Evolutionary conservation across 805 yeast genomes (phyloP).

Genomic region (Wickerhamomyces strasburgensis): DNA sequence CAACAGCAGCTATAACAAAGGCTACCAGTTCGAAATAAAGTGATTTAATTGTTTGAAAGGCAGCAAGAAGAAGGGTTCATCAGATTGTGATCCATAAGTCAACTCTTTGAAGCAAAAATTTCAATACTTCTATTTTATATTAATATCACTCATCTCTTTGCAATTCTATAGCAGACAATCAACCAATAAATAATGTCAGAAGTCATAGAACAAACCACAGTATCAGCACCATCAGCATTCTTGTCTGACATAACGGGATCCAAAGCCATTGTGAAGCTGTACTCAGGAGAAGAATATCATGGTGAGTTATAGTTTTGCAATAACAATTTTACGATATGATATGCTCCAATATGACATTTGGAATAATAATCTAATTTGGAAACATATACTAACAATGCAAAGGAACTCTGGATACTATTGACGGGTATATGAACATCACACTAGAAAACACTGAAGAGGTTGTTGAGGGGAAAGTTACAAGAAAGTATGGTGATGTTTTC

Average conservation of each 20-base stretch:
- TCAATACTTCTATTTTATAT: too few species aligned
- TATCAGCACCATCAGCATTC: slow-evolving; percentile 68
- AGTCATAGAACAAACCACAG: slow-evolving; percentile 8
- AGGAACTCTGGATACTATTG: slow-evolving; percentile 75
- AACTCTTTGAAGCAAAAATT: too few species aligned
- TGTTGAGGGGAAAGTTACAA: slow-evolving; percentile 43
- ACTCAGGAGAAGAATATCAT: slow-evolving; percentile 81
- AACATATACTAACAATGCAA: slow-evolving; percentile 6
- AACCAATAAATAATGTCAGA: slow-evolving; percentile 5
- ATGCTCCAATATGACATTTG: not conserved
- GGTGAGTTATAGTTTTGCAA: slow-evolving; percentile 35
- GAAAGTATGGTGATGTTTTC: slow-evolving; percentile 70
- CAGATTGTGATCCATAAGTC: too few species aligned
- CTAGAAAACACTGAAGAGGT: slow-evolving; percentile 71
- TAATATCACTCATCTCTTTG: too few species aligned
- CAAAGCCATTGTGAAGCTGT: slow-evolving; percentile 74
- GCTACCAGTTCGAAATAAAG: too few species aligned
- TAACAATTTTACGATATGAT: not conserved
- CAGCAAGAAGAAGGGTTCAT: too few species aligned
- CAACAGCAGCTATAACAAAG: too few species aligned
- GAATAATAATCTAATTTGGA: too few species aligned
- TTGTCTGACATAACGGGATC: slow-evolving; percentile 75
- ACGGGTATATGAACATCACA: slow-evolving; percentile 95
- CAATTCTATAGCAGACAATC: too few species aligned
- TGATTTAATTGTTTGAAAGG: too few species aligned